These are phyloP conservation scores for Fermentozyma sake DNA, from an alignment of 1,139 yeast genomes.

Conservation along the genomic window DNA sequence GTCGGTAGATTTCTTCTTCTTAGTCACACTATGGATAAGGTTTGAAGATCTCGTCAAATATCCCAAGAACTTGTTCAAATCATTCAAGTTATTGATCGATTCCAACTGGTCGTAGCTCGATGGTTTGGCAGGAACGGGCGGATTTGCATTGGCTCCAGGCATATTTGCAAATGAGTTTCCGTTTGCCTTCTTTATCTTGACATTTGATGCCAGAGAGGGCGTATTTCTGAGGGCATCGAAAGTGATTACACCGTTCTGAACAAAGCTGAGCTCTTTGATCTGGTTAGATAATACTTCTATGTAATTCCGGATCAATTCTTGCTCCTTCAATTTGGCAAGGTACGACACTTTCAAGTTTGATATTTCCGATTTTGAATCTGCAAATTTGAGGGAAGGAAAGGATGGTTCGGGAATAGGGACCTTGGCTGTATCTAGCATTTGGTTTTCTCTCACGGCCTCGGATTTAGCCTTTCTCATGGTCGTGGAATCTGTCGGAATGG, in stretches of 20 bases:
- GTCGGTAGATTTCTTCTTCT: slow-evolving; percentile 14
- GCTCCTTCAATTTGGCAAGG: slow-evolving; percentile 40
- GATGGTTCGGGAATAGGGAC: too few relatives aligned
- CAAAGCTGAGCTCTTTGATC: slow-evolving; percentile 42
- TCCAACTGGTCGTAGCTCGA: slow-evolving; percentile 34
- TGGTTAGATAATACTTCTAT: slow-evolving; percentile 43
- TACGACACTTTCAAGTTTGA: slow-evolving; percentile 29
- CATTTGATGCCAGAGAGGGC: background rate
- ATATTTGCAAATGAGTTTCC: too few relatives aligned
- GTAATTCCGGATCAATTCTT: slow-evolving; percentile 41
- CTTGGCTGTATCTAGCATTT: too few relatives aligned
- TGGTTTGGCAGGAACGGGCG: too few relatives aligned
- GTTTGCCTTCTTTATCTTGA: slow-evolving; percentile 3
- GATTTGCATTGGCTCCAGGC: slow-evolving; percentile 2
- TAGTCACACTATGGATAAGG: slow-evolving; percentile 40
- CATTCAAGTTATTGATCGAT: slow-evolving; percentile 37
- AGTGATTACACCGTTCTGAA: slow-evolving; percentile 45
- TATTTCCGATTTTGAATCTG: too few relatives aligned
- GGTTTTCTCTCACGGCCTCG: too few relatives aligned
- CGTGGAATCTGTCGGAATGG: too few relatives aligned
- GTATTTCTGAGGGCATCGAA: slow-evolving; percentile 34
- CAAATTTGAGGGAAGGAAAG: too few relatives aligned
- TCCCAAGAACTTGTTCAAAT: slow-evolving; percentile 39
- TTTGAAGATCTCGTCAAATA: slow-evolving; percentile 37
- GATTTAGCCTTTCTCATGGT: too few relatives aligned